phyloP scores from a whole-genome alignment of 129 eudicot genomes.

The sunflower (Helianthus annuus) region DNA sequence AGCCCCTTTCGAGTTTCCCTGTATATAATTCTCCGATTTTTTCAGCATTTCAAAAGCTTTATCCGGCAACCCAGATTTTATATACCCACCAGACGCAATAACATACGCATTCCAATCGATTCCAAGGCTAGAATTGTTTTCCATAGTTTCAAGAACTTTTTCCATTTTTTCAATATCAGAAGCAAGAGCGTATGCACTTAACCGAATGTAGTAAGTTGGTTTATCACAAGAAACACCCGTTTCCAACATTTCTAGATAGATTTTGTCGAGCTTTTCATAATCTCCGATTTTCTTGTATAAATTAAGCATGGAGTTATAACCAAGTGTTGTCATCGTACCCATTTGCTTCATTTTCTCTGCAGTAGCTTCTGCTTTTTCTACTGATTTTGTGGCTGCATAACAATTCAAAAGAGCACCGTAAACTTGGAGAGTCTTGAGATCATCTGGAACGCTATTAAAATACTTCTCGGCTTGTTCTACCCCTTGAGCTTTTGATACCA shows the following conservation, averaged over 20 bases:
- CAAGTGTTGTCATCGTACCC: conserved; percentile 40
- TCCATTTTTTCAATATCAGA: conserved; percentile 25
- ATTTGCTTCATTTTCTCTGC: conserved; percentile 38
- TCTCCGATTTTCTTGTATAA: conserved; percentile 40
- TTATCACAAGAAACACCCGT: conserved; percentile 30
- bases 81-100: conserved; percentile 25
- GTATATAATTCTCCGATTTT: conserved; percentile 30
- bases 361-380: conserved; percentile 52
- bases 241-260: conserved; percentile 36
- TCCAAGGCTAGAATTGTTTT: conserved; percentile 15
- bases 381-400: conserved; percentile 36
- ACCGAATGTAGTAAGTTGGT: conserved; percentile 31
- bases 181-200: conserved; percentile 37
- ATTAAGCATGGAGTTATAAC: conserved; percentile 51
- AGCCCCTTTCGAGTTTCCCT: conserved; percentile 19
- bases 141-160: conserved; percentile 35
- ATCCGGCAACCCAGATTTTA: conserved; percentile 20
- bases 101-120: conserved; percentile 32
- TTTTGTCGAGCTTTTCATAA: conserved; percentile 32
- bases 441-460: conserved; percentile 44
- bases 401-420: conserved; percentile 60
- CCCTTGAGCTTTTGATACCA: conserved; percentile 50
- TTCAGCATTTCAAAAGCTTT: conserved; percentile 32
- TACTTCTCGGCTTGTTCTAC: conserved; percentile 53
- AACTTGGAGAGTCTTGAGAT: conserved; percentile 27